Percentiles rank a stretch among this genome's conserved stretches.
These are phyloP conservation scores for Dictyostelium discoideum DNA, from an alignment of 78 protist species.

Conservation along the genomic window DNA sequence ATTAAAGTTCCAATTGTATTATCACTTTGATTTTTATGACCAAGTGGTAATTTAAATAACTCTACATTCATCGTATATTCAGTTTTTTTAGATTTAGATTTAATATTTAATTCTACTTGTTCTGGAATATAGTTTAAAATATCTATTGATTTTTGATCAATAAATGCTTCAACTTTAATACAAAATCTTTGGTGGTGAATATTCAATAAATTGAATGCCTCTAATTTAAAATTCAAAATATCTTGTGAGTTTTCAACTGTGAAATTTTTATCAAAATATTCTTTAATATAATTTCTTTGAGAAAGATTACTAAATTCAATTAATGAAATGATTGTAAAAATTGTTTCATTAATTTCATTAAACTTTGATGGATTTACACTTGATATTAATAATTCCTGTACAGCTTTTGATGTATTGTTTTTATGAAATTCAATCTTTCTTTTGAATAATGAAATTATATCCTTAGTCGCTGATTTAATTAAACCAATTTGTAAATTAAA, in stretches of 20 bases:
- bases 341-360: not conserved
- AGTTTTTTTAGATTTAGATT: not conserved
- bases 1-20: not conserved
- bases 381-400: not conserved
- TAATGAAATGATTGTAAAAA: not conserved
- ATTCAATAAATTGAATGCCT: not conserved
- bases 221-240: not conserved
- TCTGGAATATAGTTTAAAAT: not conserved
- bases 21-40: not conserved
- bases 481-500: too few species aligned
- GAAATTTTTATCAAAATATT: not conserved
- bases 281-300: not conserved
- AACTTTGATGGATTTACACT: not conserved
- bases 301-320: not conserved
- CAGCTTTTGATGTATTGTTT: not conserved
- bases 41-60: not conserved
- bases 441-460: too few species aligned
- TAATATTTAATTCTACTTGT: not conserved
- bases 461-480: too few species aligned
- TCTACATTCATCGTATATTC: not conserved
- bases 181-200: not conserved
- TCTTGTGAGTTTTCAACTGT: not conserved
- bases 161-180: not conserved
- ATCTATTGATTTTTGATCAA: not conserved
- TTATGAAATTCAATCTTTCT: not conserved